phyloP scores from a whole-genome alignment of 345 rosid species.

The Camelina hispida region DNA sequence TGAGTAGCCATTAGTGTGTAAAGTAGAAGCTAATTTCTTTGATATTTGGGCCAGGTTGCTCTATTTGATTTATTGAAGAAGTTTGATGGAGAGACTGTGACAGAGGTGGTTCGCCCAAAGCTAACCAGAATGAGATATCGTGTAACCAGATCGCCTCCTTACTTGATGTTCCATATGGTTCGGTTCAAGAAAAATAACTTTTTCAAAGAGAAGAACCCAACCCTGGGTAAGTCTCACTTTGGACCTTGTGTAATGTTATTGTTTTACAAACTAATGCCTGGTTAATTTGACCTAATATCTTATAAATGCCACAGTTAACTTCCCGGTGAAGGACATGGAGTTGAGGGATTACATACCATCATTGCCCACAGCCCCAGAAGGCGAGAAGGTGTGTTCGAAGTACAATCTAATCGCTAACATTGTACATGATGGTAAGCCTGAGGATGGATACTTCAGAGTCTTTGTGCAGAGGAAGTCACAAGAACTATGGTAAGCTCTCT shows the following conservation, averaged over 20 bases:
- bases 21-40: slow-evolving; percentile 26
- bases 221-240: slow-evolving; percentile 63
- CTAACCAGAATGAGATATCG: slow-evolving; percentile 86
- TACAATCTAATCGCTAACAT: slow-evolving; percentile 91
- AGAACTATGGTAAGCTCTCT: slow-evolving; percentile 71
- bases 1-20: background rate
- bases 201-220: slow-evolving; percentile 95
- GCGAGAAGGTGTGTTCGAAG: slow-evolving; percentile 67
- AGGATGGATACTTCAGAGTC: slow-evolving; percentile 88
- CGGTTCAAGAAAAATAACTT: slow-evolving; percentile 93
- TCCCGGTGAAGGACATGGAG: slow-evolving; percentile 93
- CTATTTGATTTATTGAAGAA: slow-evolving; percentile 88
- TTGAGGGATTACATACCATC: slow-evolving; percentile 95
- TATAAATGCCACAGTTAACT: slow-evolving; percentile 67
- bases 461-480: slow-evolving; percentile 98
- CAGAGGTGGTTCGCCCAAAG: slow-evolving; percentile 90
- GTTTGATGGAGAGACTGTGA: slow-evolving; percentile 89
- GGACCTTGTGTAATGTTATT: background rate
- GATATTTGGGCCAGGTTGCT: slow-evolving; percentile 67
- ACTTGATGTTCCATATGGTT: slow-evolving; percentile 89
- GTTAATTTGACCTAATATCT: slow-evolving; percentile 12
- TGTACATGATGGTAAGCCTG: slow-evolving; percentile 98
- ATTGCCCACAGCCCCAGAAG: slow-evolving; percentile 65
- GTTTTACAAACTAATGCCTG: background rate
- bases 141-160: slow-evolving; percentile 74